phyloP scores from a whole-genome alignment of 192 early-diverging fungal genomes.

The Phlyctochytrium arcticum region DNA sequence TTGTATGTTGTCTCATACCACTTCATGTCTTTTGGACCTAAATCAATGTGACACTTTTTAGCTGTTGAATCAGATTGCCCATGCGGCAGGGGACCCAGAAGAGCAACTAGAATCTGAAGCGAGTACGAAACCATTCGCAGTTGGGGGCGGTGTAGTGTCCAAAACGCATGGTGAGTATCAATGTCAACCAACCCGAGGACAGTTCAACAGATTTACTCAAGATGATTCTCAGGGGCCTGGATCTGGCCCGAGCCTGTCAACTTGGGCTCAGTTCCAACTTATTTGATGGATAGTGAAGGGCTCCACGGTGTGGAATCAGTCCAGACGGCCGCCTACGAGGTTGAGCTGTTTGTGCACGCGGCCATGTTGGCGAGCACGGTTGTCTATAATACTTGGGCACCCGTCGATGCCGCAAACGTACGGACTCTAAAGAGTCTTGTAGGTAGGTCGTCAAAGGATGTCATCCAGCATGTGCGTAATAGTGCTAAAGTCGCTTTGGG shows the following conservation, averaged over 20 bases:
- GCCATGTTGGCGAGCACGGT: constrained; percentile 13
- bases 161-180: constrained; percentile 14
- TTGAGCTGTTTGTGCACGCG: constrained; percentile 21
- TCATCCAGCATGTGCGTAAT: not conserved
- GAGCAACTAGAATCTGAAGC: not conserved
- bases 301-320: constrained; percentile 23
- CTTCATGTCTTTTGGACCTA: not conserved
- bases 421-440: constrained; percentile 14
- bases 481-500: not conserved
- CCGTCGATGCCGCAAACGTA: constrained; percentile 17
- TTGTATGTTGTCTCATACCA: constrained; percentile 3
- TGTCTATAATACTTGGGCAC: constrained; percentile 25
- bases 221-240: constrained; percentile 3
- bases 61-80: constrained; percentile 12
- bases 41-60: not conserved
- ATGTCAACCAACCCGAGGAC: not conserved
- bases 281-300: constrained; percentile 24
- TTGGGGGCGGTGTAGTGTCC: constrained; percentile 12
- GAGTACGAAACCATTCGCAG: constrained; percentile 8
- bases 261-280: constrained; percentile 1
- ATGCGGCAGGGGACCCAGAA: not conserved
- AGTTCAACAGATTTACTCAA: not conserved
- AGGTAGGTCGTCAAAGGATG: not conserved
- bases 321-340: constrained; percentile 22
- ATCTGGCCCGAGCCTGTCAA: constrained; percentile 16